phyloP scores from a whole-genome alignment of 768 basidiomycete genomes.

The Trametes gibbosa region DNA sequence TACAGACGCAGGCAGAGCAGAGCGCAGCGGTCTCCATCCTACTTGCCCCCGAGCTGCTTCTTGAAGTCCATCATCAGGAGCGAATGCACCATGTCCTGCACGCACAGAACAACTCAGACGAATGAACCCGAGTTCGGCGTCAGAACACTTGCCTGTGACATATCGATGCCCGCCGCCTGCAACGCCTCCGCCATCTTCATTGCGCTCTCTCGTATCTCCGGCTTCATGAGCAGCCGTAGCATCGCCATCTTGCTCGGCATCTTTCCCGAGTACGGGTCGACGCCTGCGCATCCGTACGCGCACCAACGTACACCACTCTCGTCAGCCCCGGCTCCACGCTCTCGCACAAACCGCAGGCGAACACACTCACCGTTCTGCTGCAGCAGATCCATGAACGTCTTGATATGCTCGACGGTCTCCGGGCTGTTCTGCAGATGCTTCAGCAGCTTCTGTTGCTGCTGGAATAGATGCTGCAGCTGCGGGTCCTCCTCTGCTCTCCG shows the following conservation, averaged over 20 bases:
- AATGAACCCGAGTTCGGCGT: too few relatives aligned
- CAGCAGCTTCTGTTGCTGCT: slow-evolving; percentile 16
- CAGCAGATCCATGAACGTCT: slow-evolving; percentile 12
- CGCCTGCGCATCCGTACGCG: not conserved
- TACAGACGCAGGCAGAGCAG: not conserved
- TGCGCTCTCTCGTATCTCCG: slow-evolving; percentile 16
- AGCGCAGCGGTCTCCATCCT: not conserved
- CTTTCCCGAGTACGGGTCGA: slow-evolving; percentile 11
- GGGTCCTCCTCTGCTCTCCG: slow-evolving; percentile 8
- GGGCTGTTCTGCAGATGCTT: slow-evolving; percentile 18
- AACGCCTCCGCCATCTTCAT: slow-evolving; percentile 17
- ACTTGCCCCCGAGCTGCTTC: slow-evolving; percentile 6
- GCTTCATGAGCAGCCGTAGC: slow-evolving; percentile 13
- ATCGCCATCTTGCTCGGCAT: slow-evolving; percentile 21
- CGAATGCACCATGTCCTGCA: slow-evolving; percentile 15
- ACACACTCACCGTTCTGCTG: slow-evolving; percentile 14
- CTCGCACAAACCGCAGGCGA: not conserved
- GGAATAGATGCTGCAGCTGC: slow-evolving; percentile 12
- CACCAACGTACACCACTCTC: not conserved
- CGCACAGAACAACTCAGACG: not conserved
- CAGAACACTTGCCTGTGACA: slow-evolving; percentile 1
- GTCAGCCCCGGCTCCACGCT: not conserved
- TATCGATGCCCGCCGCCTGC: slow-evolving; percentile 15
- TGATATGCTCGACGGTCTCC: slow-evolving; percentile 18
- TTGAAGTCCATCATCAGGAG: slow-evolving; percentile 10